Evolutionary conservation across 2,329 filamentous ascomycete species (phyloP), one percentile per base, ranked within the genome.

Genomic region (Curvularia spicifera): DNA sequence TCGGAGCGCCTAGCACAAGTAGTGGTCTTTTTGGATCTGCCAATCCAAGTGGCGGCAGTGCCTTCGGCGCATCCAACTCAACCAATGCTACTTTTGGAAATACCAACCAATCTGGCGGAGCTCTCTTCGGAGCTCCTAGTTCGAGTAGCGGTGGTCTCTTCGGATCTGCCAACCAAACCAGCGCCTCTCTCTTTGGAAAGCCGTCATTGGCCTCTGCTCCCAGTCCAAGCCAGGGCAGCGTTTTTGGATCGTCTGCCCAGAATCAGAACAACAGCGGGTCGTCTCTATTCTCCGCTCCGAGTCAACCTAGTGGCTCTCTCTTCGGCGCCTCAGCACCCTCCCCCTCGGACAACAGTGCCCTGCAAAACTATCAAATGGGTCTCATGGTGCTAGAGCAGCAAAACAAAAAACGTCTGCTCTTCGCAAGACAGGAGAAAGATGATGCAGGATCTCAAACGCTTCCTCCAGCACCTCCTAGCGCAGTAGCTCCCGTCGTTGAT

Each of bases 301-400:
- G 15, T 10, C 29, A 22, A 12, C 26, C 37, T 15, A 33, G 24
- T n/a, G n/a, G 22, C 13, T 28, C 15, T n/a, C 9, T 46, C 18
- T 47, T 33, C 7, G 18, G 29, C 10, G 29, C 44, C 5, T n/a
- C 44, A 15, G n/a, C 28, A 15, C 28, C 44, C 12, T 22, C 44
- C 5, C 1, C 44, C 3, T 9, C 10, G 10, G 29, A 10, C 12
- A 33, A 15, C 9, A 33, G 2, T 13, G 9, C n/a, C n/a, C 81
- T 93, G 28, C 89, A 92, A 74, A 90, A 93, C 73, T 93, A 93
- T 69, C 90, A 93, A 78, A 92, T 91, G 89, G 89, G 92, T 71
- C 77, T 93, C 71, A 93, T 93, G 90, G 78, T 93, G 29, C 83
- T 93, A 9, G 90, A 93, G 76, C 91, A 93, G 77, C 89, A 93